phyloP scores from a whole-genome alignment of 2,329 filamentous ascomycete genomes.

The Cryphonectria parasitica region DNA sequence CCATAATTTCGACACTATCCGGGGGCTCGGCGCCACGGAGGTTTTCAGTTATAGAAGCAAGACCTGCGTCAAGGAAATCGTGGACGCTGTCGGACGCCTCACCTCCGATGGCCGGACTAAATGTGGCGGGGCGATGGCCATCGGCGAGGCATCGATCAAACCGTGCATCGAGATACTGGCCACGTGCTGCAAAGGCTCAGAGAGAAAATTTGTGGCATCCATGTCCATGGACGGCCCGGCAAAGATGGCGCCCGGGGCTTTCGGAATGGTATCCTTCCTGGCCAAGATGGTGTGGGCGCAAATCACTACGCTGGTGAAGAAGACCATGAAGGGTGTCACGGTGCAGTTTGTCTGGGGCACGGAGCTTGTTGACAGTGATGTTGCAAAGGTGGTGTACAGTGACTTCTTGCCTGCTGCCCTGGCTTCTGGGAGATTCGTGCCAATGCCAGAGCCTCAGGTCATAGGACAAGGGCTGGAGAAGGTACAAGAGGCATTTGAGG shows the following conservation, averaged over 20 bases:
- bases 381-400: slow-evolving; percentile 33
- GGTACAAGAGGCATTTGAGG: slow-evolving; percentile 37
- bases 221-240: slow-evolving; percentile 5
- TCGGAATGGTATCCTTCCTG: neutral
- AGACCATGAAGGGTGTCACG: slow-evolving; percentile 13
- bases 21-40: slow-evolving; percentile 44
- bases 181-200: slow-evolving; percentile 1
- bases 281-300: slow-evolving; percentile 21
- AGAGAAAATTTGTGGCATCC: slow-evolving; percentile 31
- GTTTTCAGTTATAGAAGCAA: slow-evolving; percentile 48
- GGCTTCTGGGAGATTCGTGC: slow-evolving; percentile 32
- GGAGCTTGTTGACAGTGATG: slow-evolving; percentile 30
- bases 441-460: slow-evolving; percentile 34
- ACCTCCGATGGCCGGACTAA: slow-evolving; percentile 24
- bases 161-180: slow-evolving; percentile 32
- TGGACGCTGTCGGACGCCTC: slow-evolving; percentile 28
- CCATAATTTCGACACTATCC: slow-evolving; percentile 45
- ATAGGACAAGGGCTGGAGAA: slow-evolving; percentile 36
- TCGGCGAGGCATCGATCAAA: slow-evolving; percentile 27
- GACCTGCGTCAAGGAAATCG: slow-evolving; percentile 37
- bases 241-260: slow-evolving; percentile 4
- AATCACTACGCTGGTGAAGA: slow-evolving; percentile 20
- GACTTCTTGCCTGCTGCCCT: slow-evolving; percentile 37
- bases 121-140: slow-evolving; percentile 33
- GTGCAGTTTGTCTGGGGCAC: slow-evolving; percentile 33